Conservation (phyloP, 306 rosid genomes). For the Begonia peltatifolia region DNA sequence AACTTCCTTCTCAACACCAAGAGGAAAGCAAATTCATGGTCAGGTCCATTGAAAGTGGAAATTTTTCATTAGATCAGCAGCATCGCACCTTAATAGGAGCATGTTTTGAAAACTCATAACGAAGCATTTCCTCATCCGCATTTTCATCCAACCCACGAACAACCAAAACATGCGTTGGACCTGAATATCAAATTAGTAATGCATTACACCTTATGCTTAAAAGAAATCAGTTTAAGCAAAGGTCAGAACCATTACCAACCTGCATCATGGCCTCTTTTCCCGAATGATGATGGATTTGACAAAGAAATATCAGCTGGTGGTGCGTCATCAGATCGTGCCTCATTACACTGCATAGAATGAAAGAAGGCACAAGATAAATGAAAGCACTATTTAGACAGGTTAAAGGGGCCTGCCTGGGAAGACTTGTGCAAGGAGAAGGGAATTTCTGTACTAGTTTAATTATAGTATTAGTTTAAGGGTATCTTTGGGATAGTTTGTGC, state of each 20-base stretch:
- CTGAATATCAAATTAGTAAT: constrained; percentile 22
- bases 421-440: too few species aligned
- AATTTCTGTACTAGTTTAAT: too few species aligned
- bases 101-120: constrained; percentile 94
- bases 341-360: constrained; percentile 55
- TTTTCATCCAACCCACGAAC: constrained; percentile 99
- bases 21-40: too few species aligned
- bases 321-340: constrained; percentile 89
- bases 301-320: constrained; percentile 78
- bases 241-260: constrained; percentile 32
- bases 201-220: background rate
- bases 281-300: constrained; percentile 45
- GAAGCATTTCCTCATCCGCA: constrained; percentile 98
- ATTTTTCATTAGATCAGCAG: background rate
- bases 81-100: constrained; percentile 75
- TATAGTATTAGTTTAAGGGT: too few species aligned
- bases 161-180: constrained; percentile 99
- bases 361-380: background rate
- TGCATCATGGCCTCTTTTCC: constrained; percentile 77
- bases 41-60: background rate
- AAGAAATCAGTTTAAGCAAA: constrained; percentile 3
- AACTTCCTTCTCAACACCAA: background rate
- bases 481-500: too few species aligned
- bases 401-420: too few species aligned
- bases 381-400: background rate